Evolutionary conservation across 805 yeast genomes (phyloP), one percentile per base, ranked within the genome.

Genomic region (Myxozyma geophila): DNA sequence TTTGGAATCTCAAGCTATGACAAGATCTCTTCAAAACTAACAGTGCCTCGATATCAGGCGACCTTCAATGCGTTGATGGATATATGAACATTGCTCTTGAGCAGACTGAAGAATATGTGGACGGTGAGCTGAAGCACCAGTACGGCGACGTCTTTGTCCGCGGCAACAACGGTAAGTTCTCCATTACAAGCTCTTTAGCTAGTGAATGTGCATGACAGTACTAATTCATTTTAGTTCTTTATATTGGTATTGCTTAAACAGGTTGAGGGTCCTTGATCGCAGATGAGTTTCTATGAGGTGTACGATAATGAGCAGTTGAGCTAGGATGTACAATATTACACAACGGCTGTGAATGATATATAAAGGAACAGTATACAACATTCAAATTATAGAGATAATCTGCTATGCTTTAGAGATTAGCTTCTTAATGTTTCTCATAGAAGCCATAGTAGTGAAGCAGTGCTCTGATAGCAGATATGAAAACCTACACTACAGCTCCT

Each of bases 11-110:
- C 41, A 39, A 12, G n/a, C 10, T 19, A 13, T n/a, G 47, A 43
- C 9, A 17, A 5, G 28, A 28, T 28, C 28, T 28, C 28, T 43
- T n/a, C 10, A n/a, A 43, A 15, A 8, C 54, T 50, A 12, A 17
- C 41, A 7, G 13, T 50, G 7, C 13, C 13, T 12, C 9, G 35
- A 13, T n/a, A 19, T 12, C 54, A 76, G 79, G 88, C 7, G 80
- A 77, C 55, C 81, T 90, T 67, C 93, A 90, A 70, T 90, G 97
- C 47, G 92, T 95, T 62, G 99, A 95, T 74, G 98, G 98, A 8
- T 95, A 87, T 79, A 92, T 95, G 97, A 95, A 95, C 77, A 88
- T 95, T 54, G 96, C 93, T 1, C 81, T 95, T 68, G 91, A 89
- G 60, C 82, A 86, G 65, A 85, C 96, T 3, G 81, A 84, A 53